Base-by-base conservation (phyloP, 495 filamentous ascomycete species). In the Podospora pseudocomata region DNA sequence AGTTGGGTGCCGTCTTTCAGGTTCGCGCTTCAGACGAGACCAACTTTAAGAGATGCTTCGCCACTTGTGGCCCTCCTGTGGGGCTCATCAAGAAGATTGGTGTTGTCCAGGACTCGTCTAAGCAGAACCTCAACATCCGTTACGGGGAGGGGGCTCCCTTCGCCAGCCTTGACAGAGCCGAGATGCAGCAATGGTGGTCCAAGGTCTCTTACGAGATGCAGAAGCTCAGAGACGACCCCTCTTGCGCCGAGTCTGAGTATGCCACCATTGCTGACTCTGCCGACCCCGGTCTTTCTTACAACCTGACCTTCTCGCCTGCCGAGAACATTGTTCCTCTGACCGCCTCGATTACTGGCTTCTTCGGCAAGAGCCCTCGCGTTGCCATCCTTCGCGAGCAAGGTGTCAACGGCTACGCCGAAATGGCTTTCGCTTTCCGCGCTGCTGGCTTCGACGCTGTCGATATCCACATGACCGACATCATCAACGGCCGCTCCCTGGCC, bases 1-100 rank as follows among this genome's bases (percentile, higher is more conserved):
- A 98, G 77, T 86, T 99, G n/a, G 94, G 94, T 66, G 95, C 94
- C 19, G 91, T 99, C 39, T 98, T 98, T 86, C 94, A 99, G 75
- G 90, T 98, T 49, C 89, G 91, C 58, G 91, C 90, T 77, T 86
- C 87, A 23, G 88, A 97, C 70, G 91, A 96, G 74, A 90, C 84
- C 54, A 85, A 91, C 57, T 97, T 99, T 85, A 89, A 90, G 67
- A 85, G 90, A 60, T 94, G 92, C 81, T 98, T 99, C 77, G 92
- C 93, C 61, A 96, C 91, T 44, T 95, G 92, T 75, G 94, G 94
- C 5, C 91, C 95, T 53, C 92, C 93, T 60, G 83, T 86, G 13
- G 89, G 89, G 53, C 76, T 96, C 72, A 90, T 98, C 70, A 88
- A 86, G 72, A 91, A 89, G 75, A 91, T 99, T 74, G 95, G 93